Evolutionary conservation across 805 yeast species (phyloP), one percentile per base, ranked within the genome.

Genomic region (Candida orba): DNA sequence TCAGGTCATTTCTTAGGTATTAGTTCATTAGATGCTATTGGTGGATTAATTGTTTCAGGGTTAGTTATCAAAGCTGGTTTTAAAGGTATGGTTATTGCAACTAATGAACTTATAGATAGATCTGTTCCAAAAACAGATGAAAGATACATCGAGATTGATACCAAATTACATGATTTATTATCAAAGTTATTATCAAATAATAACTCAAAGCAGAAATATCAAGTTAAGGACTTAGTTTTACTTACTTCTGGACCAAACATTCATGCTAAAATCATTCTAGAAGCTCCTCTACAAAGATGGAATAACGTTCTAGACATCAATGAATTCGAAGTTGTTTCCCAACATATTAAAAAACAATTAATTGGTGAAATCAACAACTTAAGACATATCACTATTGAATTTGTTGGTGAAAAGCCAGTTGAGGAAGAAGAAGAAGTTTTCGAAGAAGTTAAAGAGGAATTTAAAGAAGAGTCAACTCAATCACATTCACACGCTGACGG

Each of bases 11-110:
- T 87, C 47, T 75, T 89, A 49, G 76, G 81, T 49, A 75, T 87
- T 34, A 80, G 79, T 36, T 88, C 96, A 81, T 66, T 93, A 43
- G 99, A 93, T 61, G 85, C 97, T 3, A 74, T 88, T 44, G 99
- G 98, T 49, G 99, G 98, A 0, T 62, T 90, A 27, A 59, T 87
- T 5, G 98, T 93, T 8, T 88, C 97, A 0, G 72, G 73, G 2
- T 68, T 93, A 53, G 83, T 93, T 44, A 77, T 90, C 50, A 79
- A 75, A 51, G 96, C 96, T 8, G 98, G 98, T 31, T 73, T 78
- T 62, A 74, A 76, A 3, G 90, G 95, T 24, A 78, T 84, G 53
- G 68, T 72, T 46, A 72, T 73, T 24, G 78, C 97, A 0, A 72
- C 82, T 54, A 73, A 73, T 47, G 98, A 91, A 59, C 67, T 91